These are phyloP conservation scores for Backusella tuberculispora DNA, from an alignment of 192 early-diverging fungal genomes.

Conservation along the genomic window DNA sequence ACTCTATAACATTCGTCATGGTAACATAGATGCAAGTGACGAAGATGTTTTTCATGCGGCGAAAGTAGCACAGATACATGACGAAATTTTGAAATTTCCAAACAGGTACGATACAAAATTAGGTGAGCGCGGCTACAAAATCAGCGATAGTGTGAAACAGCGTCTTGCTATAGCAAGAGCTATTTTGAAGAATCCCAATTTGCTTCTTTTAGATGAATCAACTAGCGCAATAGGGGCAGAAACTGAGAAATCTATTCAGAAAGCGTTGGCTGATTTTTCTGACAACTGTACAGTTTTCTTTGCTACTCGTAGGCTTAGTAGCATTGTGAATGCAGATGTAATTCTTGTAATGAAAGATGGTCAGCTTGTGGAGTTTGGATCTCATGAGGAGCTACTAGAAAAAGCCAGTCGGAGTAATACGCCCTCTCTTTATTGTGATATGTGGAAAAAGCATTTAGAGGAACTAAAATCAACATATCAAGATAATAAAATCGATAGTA, in stretches of 20 bases:
- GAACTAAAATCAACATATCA: conserved; percentile 42
- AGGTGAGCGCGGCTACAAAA: conserved; percentile 70
- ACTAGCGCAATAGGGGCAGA: conserved; percentile 82
- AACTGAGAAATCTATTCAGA: conserved; percentile 77
- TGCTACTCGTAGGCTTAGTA: conserved; percentile 83
- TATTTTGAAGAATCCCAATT: conserved; percentile 64
- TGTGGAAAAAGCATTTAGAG: conserved; percentile 89
- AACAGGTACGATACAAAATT: conserved; percentile 66
- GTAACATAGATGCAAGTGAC: conserved; percentile 64
- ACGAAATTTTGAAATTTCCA: conserved; percentile 70
- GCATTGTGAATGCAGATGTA: conserved; percentile 79
- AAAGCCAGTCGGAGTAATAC: conserved; percentile 28
- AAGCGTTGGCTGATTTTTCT: conserved; percentile 74
- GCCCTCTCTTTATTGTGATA: conserved; percentile 75
- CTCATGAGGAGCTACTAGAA: conserved; percentile 72
- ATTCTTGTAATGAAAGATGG: conserved; percentile 88
- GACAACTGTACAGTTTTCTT: conserved; percentile 83
- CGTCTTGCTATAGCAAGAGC: conserved; percentile 84
- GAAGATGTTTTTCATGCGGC: conserved; percentile 73
- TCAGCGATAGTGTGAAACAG: conserved; percentile 92
- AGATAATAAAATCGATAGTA: not conserved
- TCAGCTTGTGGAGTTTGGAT: conserved; percentile 77
- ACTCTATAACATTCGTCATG: conserved; percentile 92
- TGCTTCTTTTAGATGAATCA: conserved; percentile 85
- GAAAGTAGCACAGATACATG: conserved; percentile 77